Conservation (phyloP, 179 eudicot genomes). For the Silene noctiflora region DNA sequence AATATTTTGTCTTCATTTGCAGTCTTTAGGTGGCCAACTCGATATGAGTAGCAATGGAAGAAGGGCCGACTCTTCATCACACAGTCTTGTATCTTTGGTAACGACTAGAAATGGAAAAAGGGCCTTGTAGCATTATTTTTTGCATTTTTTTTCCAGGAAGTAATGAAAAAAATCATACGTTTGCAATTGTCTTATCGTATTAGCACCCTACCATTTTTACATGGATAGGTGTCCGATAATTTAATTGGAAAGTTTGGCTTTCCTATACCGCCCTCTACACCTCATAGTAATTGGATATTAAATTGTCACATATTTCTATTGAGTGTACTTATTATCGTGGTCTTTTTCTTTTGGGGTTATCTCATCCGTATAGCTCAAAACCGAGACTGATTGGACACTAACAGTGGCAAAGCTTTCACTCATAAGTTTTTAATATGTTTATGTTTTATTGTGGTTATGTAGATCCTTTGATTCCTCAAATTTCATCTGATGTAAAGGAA, state of each 20-base stretch:
- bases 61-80: background rate
- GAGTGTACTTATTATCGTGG: background rate
- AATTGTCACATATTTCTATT: constrained; percentile 1
- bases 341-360: background rate
- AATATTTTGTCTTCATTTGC: background rate
- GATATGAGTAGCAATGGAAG: background rate
- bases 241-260: background rate
- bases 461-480: constrained; percentile 63
- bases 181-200: too few relatives aligned
- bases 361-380: too few relatives aligned
- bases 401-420: background rate
- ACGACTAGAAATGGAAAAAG: too few relatives aligned
- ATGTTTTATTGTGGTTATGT: constrained; percentile 6
- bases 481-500: constrained; percentile 33
- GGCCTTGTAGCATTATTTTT: too few relatives aligned
- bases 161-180: too few relatives aligned
- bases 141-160: too few relatives aligned
- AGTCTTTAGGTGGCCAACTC: too few relatives aligned
- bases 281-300: background rate
- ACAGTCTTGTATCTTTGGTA: too few relatives aligned
- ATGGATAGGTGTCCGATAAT: background rate
- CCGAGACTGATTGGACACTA: too few relatives aligned
- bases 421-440: background rate
- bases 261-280: background rate
- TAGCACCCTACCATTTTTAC: background rate